These are phyloP conservation scores for Arthrocladium fulminans DNA, from an alignment of 2,329 filamentous ascomycete species.

Conservation along the genomic window DNA sequence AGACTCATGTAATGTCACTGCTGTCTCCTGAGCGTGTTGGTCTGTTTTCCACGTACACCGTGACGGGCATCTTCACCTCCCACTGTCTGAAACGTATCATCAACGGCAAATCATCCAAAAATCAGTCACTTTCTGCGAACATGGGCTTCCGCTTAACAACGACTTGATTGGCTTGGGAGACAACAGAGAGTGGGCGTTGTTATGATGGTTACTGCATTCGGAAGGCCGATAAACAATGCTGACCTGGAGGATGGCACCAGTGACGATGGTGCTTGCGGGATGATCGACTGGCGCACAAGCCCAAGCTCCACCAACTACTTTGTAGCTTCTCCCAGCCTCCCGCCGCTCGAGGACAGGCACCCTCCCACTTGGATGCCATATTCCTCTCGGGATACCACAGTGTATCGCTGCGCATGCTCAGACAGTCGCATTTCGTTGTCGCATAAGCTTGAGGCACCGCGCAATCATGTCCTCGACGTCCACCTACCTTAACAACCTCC, in stretches of 20 bases:
- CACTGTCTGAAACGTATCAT: no score
- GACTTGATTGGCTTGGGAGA: no score
- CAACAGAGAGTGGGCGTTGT: no score
- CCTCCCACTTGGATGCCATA: background rate
- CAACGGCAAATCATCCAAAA: no score
- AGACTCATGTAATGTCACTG: no score
- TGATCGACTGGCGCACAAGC: background rate
- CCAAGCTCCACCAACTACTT: constrained; percentile 2
- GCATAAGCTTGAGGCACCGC: background rate
- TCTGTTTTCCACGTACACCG: no score
- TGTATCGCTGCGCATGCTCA: background rate
- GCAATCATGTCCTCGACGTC: constrained; percentile 54
- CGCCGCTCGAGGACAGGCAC: background rate
- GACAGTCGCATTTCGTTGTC: background rate
- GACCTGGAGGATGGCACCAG: background rate
- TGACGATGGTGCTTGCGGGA: background rate
- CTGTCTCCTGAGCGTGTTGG: no score
- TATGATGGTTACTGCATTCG: background rate
- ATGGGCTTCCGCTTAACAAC: no score
- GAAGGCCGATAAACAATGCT: background rate
- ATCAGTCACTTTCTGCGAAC: background rate
- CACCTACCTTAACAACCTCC: constrained; percentile 70
- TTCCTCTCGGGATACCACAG: background rate
- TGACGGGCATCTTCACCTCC: no score
- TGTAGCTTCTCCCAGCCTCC: constrained; percentile 1